A percentile compares a stretch with the other conserved stretches of the same genome.
phyloP scores from a whole-genome alignment of 2,329 filamentous ascomycete genomes.

The Sordariomycetes sp. region DNA sequence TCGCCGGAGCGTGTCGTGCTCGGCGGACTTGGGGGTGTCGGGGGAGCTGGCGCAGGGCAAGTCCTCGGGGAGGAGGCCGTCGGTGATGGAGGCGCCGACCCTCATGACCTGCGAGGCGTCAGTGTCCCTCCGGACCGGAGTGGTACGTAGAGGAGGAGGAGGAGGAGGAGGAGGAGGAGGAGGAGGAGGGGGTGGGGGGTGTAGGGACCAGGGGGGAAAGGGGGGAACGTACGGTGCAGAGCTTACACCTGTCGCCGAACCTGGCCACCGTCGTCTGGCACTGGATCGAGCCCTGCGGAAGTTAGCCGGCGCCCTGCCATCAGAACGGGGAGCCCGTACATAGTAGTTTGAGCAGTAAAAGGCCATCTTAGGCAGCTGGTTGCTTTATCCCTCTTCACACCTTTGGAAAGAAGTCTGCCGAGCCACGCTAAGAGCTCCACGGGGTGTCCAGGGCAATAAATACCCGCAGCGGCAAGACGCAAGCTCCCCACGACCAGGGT shows the following conservation, averaged over 20 bases:
- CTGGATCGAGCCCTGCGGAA: slow-evolving; percentile 18
- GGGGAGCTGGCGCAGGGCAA: background rate
- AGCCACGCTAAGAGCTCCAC: background rate
- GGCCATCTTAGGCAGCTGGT: slow-evolving; percentile 11
- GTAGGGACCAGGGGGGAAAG: background rate
- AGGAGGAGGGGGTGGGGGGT: too few species aligned
- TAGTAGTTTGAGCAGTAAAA: slow-evolving; percentile 25
- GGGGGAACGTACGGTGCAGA: slow-evolving; percentile 16
- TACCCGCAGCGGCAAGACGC: background rate
- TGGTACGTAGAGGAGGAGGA: too few species aligned
- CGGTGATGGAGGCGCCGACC: slow-evolving; percentile 3
- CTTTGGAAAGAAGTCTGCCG: background rate
- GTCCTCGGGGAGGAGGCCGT: slow-evolving; percentile 2
- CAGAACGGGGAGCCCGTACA: slow-evolving; percentile 10
- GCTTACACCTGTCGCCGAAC: slow-evolving; percentile 22
- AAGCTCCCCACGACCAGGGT: background rate
- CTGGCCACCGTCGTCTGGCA: slow-evolving; percentile 20
- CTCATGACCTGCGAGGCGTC: slow-evolving; percentile 6
- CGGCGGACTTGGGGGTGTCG: background rate
- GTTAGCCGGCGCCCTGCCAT: background rate
- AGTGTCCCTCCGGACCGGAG: background rate
- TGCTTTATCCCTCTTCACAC: background rate
- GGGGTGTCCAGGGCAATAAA: background rate
- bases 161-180: too few species aligned
- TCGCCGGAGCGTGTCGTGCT: background rate